Evolutionary conservation across 768 basidiomycete species (phyloP), one percentile per base, ranked within the genome.

Genomic region (Amylocystis lapponica): DNA sequence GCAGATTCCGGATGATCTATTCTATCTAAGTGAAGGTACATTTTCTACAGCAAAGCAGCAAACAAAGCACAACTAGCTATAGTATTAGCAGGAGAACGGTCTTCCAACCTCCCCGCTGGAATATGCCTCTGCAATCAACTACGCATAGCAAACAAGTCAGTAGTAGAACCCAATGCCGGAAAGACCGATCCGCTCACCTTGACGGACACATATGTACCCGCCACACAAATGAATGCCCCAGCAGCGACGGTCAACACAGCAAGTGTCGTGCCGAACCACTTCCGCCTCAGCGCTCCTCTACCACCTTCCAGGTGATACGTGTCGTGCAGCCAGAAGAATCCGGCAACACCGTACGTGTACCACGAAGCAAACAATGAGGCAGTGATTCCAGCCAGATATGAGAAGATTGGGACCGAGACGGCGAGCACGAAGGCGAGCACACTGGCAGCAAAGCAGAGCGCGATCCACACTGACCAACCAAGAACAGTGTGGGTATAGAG

Each of bases 341-440:
- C 74, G 9, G 73, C 72, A 7, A 72, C 44, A 21, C 75, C 75
- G 48, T 76, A 76, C 12, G 76, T 77, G 51, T 74, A 79, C 74
- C 77, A 78, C n/a, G 72, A 67, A 7, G 76, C 75, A 47, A 79
- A 78, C 17, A 78, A 60, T 14, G 75, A 63, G 8, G 75, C 76
- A 11, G 73, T 58, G 46, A 78, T 71, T 12, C 76, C 72, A 25
- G 75, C 74, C 27, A 78, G 58, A 49, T 75, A 68, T 17, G 73
- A 75, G 51, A 78, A 76, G 27, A 78, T 75, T 3, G 76, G 76
- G 5, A 79, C 74, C 3, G 72, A 66, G 31, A 69, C 63, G 26
- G 72, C 72, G 37, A 78, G 57, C 17, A 76, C 52, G 53, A 73
- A 75, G 1, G 73, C 71, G 22, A 69, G 49, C 1, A 64, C 63